These are phyloP conservation scores for Sporothrix protearum DNA, from an alignment of 2,329 filamentous ascomycete genomes.

Conservation along the genomic window DNA sequence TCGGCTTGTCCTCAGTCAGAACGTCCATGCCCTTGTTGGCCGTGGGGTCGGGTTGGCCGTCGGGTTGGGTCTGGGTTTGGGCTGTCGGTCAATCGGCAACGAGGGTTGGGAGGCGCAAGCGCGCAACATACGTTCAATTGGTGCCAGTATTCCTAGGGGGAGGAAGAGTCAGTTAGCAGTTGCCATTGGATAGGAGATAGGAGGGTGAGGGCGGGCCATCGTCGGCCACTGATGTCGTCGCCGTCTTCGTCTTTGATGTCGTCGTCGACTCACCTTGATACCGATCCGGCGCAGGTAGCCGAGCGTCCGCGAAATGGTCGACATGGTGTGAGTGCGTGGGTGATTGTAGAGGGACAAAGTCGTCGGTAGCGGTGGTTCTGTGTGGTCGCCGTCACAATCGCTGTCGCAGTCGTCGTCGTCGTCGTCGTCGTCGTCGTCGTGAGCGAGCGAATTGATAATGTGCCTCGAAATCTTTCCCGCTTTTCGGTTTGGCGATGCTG, in stretches of 20 bases:
- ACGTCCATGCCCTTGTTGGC: no score
- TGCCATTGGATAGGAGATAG: not conserved
- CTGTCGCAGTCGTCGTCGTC: not conserved
- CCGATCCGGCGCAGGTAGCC: constrained; percentile 84
- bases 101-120: not conserved
- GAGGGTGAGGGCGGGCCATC: not conserved
- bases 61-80: constrained; percentile 19
- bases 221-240: not conserved
- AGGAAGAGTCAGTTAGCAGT: constrained; percentile 38
- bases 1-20: no score
- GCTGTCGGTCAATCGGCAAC: not conserved
- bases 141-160: constrained; percentile 75
- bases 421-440: not conserved
- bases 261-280: constrained; percentile 61
- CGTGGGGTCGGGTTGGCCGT: not conserved
- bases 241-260: not conserved
- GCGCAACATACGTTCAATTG: constrained; percentile 78
- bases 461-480: constrained; percentile 6
- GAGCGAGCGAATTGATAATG: constrained; percentile 3
- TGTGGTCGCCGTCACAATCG: not conserved
- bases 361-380: not conserved
- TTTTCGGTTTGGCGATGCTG: constrained; percentile 12
- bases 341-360: constrained; percentile 31
- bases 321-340: constrained; percentile 60
- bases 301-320: constrained; percentile 81